Base-by-base conservation (phyloP, 768 basidiomycete species). In the Lyophyllum atratum region DNA sequence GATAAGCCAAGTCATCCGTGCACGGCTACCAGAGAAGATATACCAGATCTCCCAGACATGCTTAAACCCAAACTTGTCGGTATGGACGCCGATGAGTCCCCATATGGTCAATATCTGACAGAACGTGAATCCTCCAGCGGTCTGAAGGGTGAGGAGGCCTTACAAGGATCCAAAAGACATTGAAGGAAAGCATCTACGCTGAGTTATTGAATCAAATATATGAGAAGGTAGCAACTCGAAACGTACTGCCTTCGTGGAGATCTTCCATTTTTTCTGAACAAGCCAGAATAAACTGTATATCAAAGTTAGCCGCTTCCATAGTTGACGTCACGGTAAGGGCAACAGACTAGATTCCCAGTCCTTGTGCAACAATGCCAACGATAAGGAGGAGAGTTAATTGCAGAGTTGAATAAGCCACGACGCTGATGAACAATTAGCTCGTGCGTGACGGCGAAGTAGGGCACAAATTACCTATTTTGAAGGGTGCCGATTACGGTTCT, bases 21-120 rank as follows among this genome's bases (percentile, higher is more conserved):
- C 22, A 11, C 28, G 25, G n/a, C n/a, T 47, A 1, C 15, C 15
- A 29, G 2, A 46, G 49, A 49, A 26, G n/a, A 54, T 71, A 54
- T 60, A 85, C 86, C 88, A 89, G 28, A 89, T 83, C 68, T 92
- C 90, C 89, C 90, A 92, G 57, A 86, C 82, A 65, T 92, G 86
- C 70, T 93, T 89, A 74, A 91, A 92, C 12, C 89, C 90, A 64
- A 93, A 86, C 44, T 81, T 85, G 63, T 83, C 69, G 15, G 88
- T 89, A 61, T 85, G 86, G 1, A 91, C 80, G n/a, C 90, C 89
- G 60, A 87, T 83, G 24, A 92, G 81, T 37, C 89, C 89, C 89
- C 89, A 92, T 4, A 86, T 63, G 10, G 85, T 87, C 46, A 90
- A 68, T 21, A 89, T 70, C 85, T 87, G 37, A 4, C 10, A 21